Base-by-base conservation (phyloP, 2,329 filamentous ascomycete genomes). In the Colletotrichum tabaci region DNA sequence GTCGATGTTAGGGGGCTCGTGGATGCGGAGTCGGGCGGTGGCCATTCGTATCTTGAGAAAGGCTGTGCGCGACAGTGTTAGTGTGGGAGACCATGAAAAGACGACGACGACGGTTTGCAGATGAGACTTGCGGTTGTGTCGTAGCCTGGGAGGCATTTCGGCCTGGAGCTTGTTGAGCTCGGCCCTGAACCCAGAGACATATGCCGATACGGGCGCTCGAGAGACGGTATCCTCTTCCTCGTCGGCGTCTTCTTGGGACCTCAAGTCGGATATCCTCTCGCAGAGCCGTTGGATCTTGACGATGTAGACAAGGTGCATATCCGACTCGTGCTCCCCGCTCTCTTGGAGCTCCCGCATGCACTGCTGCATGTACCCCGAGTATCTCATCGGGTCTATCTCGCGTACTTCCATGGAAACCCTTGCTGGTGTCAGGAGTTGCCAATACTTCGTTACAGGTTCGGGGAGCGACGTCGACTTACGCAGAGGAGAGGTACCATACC, bases 401-500 rank as follows among this genome's bases (percentile, higher is more conserved):
- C 84, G 77, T 73, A 86, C 83, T 1, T 82, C 81, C 2, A 84
- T 77, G 0, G 84, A 79, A 38, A 85, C 77, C 0, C 85, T 26
- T 86, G n/a, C 0, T 13, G 2, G 13, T 52, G 7, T 79, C 15
- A 78, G 58, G 3, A 26, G 23, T 26, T 16, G 0, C 2, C 21
- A 23, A 23, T 9, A 18, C 10, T 4, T 1, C 0, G 12, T 13
- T 15, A 16, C 23, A 2, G 0, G 2, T 0, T 21, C 16, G 4
- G 13, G 0, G 23, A 2, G 5, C 0, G 23, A 26, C 2, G 26
- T 3, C 6, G 15, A 79, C 85, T 76, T 79, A 89, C 87, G 84
- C 82, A 12, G 87, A 88, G 16, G 82, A 85, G 40, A 90, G 72
- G 70, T 88, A 89, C 84, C 87, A 90, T 2, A 87, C 84, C 0